Conservation (phyloP, 108 stramenopile species). For the Chaetoceros tenuissimus region DNA sequence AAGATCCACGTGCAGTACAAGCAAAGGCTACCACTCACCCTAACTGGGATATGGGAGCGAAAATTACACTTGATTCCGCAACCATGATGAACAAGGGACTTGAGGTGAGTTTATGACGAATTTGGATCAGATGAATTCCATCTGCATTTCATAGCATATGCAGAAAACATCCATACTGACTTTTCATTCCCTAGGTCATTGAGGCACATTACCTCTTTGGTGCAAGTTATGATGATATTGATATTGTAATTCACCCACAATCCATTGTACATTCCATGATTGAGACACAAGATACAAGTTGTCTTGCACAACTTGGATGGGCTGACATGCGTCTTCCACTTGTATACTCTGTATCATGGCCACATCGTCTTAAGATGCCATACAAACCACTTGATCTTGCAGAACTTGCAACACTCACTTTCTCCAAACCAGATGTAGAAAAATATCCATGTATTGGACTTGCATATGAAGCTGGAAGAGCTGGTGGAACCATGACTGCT, state of each 20-base stretch:
- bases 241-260: slow-evolving; percentile 95
- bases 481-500: slow-evolving; percentile 95
- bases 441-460: slow-evolving; percentile 94
- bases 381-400: slow-evolving; percentile 84
- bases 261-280: slow-evolving; percentile 95
- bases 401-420: slow-evolving; percentile 72
- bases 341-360: slow-evolving; percentile 94
- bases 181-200: slow-evolving; percentile 58
- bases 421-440: slow-evolving; percentile 77
- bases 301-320: slow-evolving; percentile 94
- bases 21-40: slow-evolving; percentile 96
- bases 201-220: slow-evolving; percentile 97
- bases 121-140: neutral
- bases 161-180: neutral
- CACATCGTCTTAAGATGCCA: slow-evolving; percentile 89
- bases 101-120: slow-evolving; percentile 49
- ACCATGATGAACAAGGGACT: slow-evolving; percentile 99
- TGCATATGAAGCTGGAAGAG: slow-evolving; percentile 88
- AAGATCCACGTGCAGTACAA: slow-evolving; percentile 73
- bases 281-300: slow-evolving; percentile 94
- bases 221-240: slow-evolving; percentile 94
- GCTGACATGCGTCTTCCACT: slow-evolving; percentile 96
- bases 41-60: slow-evolving; percentile 92
- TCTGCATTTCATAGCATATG: neutral
- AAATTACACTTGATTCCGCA: slow-evolving; percentile 94